A percentile compares a stretch with the other conserved stretches of the same genome.
Evolutionary conservation across 2,329 filamentous ascomycete genomes (phyloP).

Genomic region (Capronia epimyces): DNA sequence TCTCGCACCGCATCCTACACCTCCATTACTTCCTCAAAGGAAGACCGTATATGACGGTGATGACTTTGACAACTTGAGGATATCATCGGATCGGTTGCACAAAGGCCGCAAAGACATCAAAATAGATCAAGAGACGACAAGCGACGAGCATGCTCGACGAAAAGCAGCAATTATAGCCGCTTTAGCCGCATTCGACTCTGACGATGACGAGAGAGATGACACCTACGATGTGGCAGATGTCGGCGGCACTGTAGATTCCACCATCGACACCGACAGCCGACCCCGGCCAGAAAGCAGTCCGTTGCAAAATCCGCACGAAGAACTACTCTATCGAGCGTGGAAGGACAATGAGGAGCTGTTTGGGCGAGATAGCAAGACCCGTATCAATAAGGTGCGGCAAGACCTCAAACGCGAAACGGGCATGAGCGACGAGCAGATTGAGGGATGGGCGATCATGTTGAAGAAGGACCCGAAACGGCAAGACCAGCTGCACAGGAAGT

Average conservation of each 20-base stretch:
- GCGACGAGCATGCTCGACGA: constrained; percentile 51
- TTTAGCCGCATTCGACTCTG: constrained; percentile 80
- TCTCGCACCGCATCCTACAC: constrained; percentile 47
- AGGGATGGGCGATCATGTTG: constrained; percentile 90
- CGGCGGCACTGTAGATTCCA: constrained; percentile 74
- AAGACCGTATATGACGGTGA: constrained; percentile 76
- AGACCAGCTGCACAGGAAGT: constrained; percentile 65
- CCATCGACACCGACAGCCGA: constrained; percentile 30
- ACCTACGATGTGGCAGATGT: constrained; percentile 93
- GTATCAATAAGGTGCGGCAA: constrained; percentile 57
- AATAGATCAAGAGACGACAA: constrained; percentile 35
- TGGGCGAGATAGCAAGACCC: constrained; percentile 63
- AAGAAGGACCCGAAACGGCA: constrained; percentile 63
- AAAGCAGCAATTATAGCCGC: constrained; percentile 87
- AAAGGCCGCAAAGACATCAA: constrained; percentile 58
- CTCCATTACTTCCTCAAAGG: constrained; percentile 47
- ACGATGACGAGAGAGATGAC: constrained; percentile 95
- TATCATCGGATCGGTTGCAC: constrained; percentile 64
- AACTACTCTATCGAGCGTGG: constrained; percentile 67
- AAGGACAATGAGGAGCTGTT: constrained; percentile 62
- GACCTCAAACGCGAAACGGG: constrained; percentile 69
- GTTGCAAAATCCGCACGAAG: constrained; percentile 49
- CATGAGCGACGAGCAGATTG: constrained; percentile 89
- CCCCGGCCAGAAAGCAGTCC: constrained; percentile 7
- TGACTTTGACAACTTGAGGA: constrained; percentile 65